Evolutionary conservation across 345 rosid genomes (phyloP).

Genomic region (Punica granatum): DNA sequence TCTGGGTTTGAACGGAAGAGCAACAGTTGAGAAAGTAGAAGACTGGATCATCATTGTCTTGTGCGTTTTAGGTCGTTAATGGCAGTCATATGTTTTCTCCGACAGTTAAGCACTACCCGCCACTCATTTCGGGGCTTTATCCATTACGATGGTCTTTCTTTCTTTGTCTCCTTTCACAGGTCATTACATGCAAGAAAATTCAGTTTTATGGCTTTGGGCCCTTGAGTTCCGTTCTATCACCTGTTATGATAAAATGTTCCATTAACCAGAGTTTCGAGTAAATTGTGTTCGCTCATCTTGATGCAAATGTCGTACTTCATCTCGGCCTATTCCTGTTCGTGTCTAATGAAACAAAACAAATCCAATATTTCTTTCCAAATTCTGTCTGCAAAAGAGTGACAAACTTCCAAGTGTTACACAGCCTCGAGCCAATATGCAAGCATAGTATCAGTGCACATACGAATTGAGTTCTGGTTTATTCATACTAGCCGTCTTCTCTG

Average conservation of each 20-base stretch:
- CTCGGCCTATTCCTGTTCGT: no score
- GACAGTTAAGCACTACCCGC: background rate
- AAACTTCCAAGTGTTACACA: background rate
- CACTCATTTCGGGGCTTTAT: background rate
- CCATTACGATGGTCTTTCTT: background rate
- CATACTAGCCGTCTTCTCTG: background rate
- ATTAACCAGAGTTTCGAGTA: background rate
- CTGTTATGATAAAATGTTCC: background rate
- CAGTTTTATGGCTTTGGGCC: no score
- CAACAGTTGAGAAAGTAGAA: background rate
- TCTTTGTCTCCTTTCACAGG: no score
- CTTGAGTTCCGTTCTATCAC: background rate
- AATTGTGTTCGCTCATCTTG: no score
- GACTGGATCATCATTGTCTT: slow-evolving; percentile 1
- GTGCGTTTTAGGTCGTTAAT: background rate
- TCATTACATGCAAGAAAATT: no score
- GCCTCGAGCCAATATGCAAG: background rate
- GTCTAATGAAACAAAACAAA: no score
- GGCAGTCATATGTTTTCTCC: background rate
- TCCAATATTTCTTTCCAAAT: no score
- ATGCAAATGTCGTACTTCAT: no score
- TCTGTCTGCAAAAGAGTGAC: background rate
- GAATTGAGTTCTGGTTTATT: background rate
- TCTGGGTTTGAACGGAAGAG: background rate
- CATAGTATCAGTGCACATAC: background rate